Base-by-base conservation (phyloP, 148 eudicot genomes). In the Euryodendron excelsum region DNA sequence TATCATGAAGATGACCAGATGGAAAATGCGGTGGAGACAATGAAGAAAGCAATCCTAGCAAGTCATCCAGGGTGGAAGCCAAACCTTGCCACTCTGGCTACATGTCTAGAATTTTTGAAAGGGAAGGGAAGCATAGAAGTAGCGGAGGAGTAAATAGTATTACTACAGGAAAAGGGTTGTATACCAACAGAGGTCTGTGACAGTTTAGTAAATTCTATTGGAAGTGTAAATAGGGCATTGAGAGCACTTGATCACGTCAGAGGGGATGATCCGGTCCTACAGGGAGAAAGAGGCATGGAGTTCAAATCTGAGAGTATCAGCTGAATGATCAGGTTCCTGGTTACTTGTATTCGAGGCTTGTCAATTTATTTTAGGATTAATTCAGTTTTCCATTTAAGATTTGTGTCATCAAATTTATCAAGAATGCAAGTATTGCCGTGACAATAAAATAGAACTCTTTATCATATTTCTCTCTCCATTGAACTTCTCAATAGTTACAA, bases 11-110 rank as follows among this genome's bases (percentile, higher is more conserved):
- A 34, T 33, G 79, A 70, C 56, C 73, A 79, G 53, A 78, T 84
- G 81, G 87, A 78, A 2, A 78, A 80, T 74, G 87, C 87, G 12
- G 82, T 86, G 71, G 86, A 86, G 47, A 50, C 65, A 37, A 72
- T 78, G 75, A 88, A 70, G 77, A 82, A 78, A 61, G 80, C 86
- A 25, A 23, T 82, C 31, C 21, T n/a, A 12, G 78, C 33, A 2
- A 65, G 34, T 72, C 65, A 64, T 23, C 67, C 63, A 0, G 36
- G 81, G 60, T 76, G 66, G 50, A 76, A 77, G 21, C 75, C 73
- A 41, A 66, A 84, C 13, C 31, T 62, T 55, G 61, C 21, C 18
- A 66, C 70, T 77, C 73, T 87, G 36, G 31, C 56, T 12, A 76
- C 70, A 28, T 84, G 85, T 82, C 25, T 84, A 12, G 82, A 84